These are phyloP conservation scores for Plasmodium falciparum DNA, from an alignment of 169 alveolate species.

Conservation along the genomic window DNA sequence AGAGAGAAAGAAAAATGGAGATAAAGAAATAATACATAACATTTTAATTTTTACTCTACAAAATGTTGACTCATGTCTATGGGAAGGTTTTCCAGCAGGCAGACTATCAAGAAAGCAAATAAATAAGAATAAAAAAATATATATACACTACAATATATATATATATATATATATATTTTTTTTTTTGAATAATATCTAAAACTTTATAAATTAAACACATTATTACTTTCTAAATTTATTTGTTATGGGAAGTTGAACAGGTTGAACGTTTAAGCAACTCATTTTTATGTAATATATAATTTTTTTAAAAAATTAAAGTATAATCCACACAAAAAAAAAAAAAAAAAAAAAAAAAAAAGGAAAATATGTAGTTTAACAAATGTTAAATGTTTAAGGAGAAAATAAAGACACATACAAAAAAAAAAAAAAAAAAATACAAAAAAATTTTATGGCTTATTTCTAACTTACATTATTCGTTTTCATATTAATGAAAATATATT, in stretches of 20 bases:
- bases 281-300: neutral
- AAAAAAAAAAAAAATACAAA: neutral
- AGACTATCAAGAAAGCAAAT: slow-evolving; percentile 1
- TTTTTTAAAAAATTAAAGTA: neutral
- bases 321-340: neutral
- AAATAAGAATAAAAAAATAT: neutral
- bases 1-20: neutral
- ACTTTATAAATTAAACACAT: neutral
- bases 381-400: neutral
- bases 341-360: neutral
- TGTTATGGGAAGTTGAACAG: neutral
- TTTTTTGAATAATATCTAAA: neutral
- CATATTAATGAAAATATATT: neutral
- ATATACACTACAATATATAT: neutral
- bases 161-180: neutral
- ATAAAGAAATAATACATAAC: neutral
- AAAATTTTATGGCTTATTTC: neutral
- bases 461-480: no score
- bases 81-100: slow-evolving; percentile 44
- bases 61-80: slow-evolving; percentile 5
- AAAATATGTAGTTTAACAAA: neutral
- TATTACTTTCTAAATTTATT: neutral
- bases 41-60: neutral
- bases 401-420: no score
- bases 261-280: slow-evolving; percentile 25